Conservation (phyloP, 257 asterid species). For the Agastache rugosa region DNA sequence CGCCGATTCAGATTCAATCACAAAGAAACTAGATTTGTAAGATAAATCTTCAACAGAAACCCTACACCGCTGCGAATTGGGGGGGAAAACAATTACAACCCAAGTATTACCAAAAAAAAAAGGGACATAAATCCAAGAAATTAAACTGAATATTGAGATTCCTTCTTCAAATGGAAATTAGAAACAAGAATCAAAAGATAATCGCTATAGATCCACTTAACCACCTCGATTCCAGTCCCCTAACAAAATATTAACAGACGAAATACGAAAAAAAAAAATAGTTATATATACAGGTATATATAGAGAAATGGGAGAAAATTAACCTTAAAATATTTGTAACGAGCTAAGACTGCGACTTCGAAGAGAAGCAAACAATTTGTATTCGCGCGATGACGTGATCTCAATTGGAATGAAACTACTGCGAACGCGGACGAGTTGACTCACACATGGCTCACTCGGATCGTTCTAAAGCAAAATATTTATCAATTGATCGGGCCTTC, state of each 20-base stretch:
- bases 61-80: slow-evolving; percentile 32
- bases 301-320: background rate
- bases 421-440: slow-evolving; percentile 43
- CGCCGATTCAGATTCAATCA: slow-evolving; percentile 43
- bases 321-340: slow-evolving; percentile 29
- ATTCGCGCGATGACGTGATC: slow-evolving; percentile 46
- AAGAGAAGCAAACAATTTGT: slow-evolving; percentile 44
- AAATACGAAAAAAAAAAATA: background rate
- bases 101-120: background rate
- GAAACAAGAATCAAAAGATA: background rate
- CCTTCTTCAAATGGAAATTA: background rate
- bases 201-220: slow-evolving; percentile 35
- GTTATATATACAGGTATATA: background rate
- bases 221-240: slow-evolving; percentile 32
- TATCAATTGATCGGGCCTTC: slow-evolving; percentile 21
- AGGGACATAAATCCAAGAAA: background rate
- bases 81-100: slow-evolving; percentile 7
- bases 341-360: slow-evolving; percentile 34
- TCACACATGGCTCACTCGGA: too few relatives aligned
- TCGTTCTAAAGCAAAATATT: background rate
- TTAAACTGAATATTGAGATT: slow-evolving; percentile 11
- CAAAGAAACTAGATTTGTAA: slow-evolving; percentile 26
- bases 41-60: slow-evolving; percentile 31
- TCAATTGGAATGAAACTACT: slow-evolving; percentile 30
- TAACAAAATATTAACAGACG: background rate